phyloP scores from a whole-genome alignment of 495 filamentous ascomycete species.

The Penicillium cosmopolitanum region DNA sequence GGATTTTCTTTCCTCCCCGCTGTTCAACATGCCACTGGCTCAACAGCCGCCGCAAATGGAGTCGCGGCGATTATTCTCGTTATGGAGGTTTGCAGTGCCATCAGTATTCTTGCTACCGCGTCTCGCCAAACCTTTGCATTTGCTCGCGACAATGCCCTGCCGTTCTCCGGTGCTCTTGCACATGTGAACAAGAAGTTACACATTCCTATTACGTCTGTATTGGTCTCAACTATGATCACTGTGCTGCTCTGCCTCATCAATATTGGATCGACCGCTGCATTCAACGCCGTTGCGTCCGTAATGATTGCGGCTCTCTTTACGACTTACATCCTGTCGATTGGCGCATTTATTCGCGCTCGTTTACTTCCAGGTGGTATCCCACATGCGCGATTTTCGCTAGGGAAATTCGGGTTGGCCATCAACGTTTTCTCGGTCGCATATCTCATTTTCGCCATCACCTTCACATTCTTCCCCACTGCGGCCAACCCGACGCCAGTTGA shows the following conservation, averaged over 20 bases:
- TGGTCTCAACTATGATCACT: slow-evolving; percentile 53
- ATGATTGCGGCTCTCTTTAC: slow-evolving; percentile 45
- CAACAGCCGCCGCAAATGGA: slow-evolving; percentile 34
- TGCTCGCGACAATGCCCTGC: slow-evolving; percentile 54
- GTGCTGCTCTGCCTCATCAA: slow-evolving; percentile 50
- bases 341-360: slow-evolving; percentile 29
- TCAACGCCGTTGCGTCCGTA: slow-evolving; percentile 49
- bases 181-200: slow-evolving; percentile 43
- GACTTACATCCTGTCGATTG: slow-evolving; percentile 46
- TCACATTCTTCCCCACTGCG: slow-evolving; percentile 51
- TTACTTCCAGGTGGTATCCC: slow-evolving; percentile 30
- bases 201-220: slow-evolving; percentile 58
- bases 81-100: slow-evolving; percentile 44
- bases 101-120: slow-evolving; percentile 44
- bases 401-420: slow-evolving; percentile 25
- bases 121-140: slow-evolving; percentile 55
- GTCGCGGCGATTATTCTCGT: slow-evolving; percentile 45
- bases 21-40: slow-evolving; percentile 35
- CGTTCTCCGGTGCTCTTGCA: slow-evolving; percentile 40
- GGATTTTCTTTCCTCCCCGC: slow-evolving; percentile 45
- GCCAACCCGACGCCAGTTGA: slow-evolving; percentile 31
- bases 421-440: slow-evolving; percentile 31
- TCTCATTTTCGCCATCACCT: slow-evolving; percentile 42
- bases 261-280: slow-evolving; percentile 48
- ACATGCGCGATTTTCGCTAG: slow-evolving; percentile 30